Base-by-base conservation (phyloP, 2,329 filamentous ascomycete genomes). In the Talaromyces sp. region DNA sequence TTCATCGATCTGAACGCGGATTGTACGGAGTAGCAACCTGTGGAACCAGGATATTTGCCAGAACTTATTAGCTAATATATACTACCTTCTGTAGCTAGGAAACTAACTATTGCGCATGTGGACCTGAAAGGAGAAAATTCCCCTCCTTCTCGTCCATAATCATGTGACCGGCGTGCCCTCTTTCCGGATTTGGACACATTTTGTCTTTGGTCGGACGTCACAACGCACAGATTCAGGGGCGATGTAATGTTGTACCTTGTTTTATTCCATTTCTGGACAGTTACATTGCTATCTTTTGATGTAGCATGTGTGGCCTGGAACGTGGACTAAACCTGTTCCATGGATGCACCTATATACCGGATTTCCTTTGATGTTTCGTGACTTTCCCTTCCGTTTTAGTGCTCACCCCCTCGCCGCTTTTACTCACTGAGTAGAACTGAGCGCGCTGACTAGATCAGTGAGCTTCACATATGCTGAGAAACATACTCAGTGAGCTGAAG, bases 161-260 rank as follows among this genome's bases (percentile, higher is more conserved):
- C 39, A 46, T 40, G 39, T 46, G 53, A 36, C 15, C 17, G 2
- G 1, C 2, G 5, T 25, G 33, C 41, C 41, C 31, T 56, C 31
- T 39, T 56, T 56, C 53, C 53, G 53, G 17, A 56, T 37, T 48
- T 48, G 15, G 40, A 28, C 31, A 28, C 15, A 5, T 25, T n/a
- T 39, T 5, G 10, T 39, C 8, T 28, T 5, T 9, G 2, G 5
- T 3, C 5, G 2, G 21, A 45, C 35, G 28, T 9, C 36, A 17
- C 15, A 17, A 15, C 3, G 15, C 19, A 19, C 13, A 46, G 28
- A 10, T 48, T 21, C 6, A 36, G 28, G 15, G 22, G 15, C 39
- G 13, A 45, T 43, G 39, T 43, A 36, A 45, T 45, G 17, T 39
- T 55, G 28, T 55, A n/a, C 2, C 39, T 45, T 22, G 10, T 36